Base-by-base conservation (phyloP, 163 green algal genomes). In the Coccomyxa subellipsoidea region DNA sequence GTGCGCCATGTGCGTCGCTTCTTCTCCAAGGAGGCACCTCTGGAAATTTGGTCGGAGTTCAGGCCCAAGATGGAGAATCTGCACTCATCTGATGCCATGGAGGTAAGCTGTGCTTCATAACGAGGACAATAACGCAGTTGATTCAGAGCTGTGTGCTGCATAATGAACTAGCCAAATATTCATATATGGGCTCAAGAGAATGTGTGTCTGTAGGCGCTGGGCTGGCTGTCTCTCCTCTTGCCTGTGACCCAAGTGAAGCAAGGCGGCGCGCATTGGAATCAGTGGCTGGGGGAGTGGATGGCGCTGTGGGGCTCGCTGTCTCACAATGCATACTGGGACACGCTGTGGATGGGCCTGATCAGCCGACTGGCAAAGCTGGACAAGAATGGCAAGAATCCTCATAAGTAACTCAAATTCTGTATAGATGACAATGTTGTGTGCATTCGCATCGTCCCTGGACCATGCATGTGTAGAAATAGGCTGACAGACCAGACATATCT, bases 331-430 rank as follows among this genome's bases (percentile, higher is more conserved):
- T 93, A 88, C 84, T 95, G 91, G 92, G 83, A 92, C 59, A 38
- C 69, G 6, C 85, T 89, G 9, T 97, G 89, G 91, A 82, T 92
- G 80, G 78, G 80, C 47, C 81, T 97, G 12, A 84, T 98, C 38
- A 84, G 86, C 2, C 85, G 94, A 15, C 84, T 92, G 47, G 91
- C 88, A n/a, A 96, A 94, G 84, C 89, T 96, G 73, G 93, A 96
- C 85, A 88, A 85, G 71, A 83, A 88, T 54, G 90, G 89, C 31
- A 40, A 38, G 59, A 69, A 25, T 73, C 34, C 39, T 75, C n/a
- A 31, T 54, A 18, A 25, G 32, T 40, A 27, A 15, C 35, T 29
- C 53, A 54, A 47, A 12, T 36, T 38, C 35, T 39, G 15, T 76
- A 31, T 76, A 12, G 29, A 18, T 31, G 69, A 31, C 38, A 79